phyloP scores from a whole-genome alignment of 805 yeast species.

The Lipomyces orientalis region DNA sequence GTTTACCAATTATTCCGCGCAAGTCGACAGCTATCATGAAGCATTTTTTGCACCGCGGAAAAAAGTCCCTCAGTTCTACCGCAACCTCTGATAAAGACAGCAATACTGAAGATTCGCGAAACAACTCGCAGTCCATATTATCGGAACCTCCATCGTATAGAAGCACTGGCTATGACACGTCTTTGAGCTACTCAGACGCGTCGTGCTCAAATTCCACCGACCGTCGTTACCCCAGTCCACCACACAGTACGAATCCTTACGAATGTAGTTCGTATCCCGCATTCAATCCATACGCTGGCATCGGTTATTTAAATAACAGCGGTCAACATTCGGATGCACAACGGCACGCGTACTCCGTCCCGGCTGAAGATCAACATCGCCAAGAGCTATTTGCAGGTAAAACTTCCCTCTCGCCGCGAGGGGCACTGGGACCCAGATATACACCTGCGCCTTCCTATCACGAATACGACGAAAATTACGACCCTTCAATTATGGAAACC shows the following conservation, averaged over 20 bases:
- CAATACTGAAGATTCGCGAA: background rate
- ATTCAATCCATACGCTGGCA: background rate
- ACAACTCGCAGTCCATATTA: background rate
- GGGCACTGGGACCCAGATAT: background rate
- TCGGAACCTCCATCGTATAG: background rate
- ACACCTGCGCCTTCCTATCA: background rate
- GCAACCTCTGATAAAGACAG: background rate
- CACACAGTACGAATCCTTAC: background rate
- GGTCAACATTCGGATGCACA: background rate
- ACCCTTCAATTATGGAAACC: conserved; percentile 32
- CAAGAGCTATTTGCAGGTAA: background rate
- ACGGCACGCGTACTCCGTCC: background rate
- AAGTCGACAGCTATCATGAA: background rate
- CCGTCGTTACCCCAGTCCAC: background rate
- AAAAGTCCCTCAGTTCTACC: background rate
- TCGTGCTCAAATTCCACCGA: background rate
- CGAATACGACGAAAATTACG: conserved; percentile 13
- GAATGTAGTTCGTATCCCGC: background rate
- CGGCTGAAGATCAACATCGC: background rate
- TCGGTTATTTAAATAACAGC: background rate
- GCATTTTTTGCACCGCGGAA: background rate
- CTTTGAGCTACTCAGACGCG: background rate
- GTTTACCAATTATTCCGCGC: background rate
- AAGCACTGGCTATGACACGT: background rate
- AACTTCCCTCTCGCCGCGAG: background rate